A percentile compares a stretch with the other conserved stretches of the same genome.
Conservation (phyloP, 2,329 filamentous ascomycete species). For the Exophiala sp. region DNA sequence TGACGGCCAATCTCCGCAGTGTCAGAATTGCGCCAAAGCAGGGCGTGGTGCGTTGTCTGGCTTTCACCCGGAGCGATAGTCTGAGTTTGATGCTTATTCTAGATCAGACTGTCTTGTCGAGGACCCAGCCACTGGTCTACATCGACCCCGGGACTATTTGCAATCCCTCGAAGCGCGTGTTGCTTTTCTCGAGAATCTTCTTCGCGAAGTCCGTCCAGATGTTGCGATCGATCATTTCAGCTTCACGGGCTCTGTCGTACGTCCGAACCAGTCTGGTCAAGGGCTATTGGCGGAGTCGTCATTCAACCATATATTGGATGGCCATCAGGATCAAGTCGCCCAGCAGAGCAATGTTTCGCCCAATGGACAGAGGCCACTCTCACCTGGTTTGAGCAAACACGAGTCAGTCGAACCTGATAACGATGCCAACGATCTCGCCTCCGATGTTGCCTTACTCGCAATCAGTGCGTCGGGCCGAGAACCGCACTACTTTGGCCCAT, state of each 20-base stretch:
- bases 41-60: not conserved
- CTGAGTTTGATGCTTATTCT: not conserved
- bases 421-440: conserved; percentile 4
- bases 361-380: conserved; percentile 9
- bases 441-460: too few species aligned
- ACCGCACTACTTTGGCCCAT: conserved; percentile 13
- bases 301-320: too few species aligned
- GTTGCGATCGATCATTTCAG: not conserved
- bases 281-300: not conserved
- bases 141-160: conserved; percentile 34
- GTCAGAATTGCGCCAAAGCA: conserved; percentile 4
- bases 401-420: not conserved
- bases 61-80: not conserved
- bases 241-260: not conserved
- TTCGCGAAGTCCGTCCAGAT: conserved; percentile 2
- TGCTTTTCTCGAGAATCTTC: conserved; percentile 8
- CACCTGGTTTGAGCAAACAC: not conserved
- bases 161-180: conserved; percentile 20
- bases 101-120: conserved; percentile 34
- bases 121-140: conserved; percentile 35
- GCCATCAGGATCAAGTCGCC: too few species aligned
- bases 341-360: too few species aligned
- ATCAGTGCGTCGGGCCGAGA: conserved; percentile 13
- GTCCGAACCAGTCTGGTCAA: not conserved
- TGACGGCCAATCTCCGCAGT: conserved; percentile 1